Base-by-base conservation (phyloP, 2,329 filamentous ascomycete genomes). In the Exutisphaerella laricina region DNA sequence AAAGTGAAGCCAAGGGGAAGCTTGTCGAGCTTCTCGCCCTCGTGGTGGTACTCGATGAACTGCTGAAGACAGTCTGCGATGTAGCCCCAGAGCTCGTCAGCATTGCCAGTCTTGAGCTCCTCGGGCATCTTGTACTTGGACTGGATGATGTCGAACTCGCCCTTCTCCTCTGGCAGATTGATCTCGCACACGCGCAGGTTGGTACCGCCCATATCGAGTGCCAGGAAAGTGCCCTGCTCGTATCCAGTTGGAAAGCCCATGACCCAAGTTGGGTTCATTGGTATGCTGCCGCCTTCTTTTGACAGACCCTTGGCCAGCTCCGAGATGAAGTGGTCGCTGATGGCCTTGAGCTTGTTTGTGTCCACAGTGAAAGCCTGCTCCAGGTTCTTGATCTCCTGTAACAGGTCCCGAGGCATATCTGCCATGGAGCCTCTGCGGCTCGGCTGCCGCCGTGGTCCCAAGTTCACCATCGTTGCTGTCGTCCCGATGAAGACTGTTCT, bases 241-340 rank as follows among this genome's bases (percentile, higher is more conserved):
- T 89, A 68, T 53, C 90, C 90, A 62, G 84, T 84, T 16, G 90
- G 90, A 66, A 88, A 88, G 34, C 79, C 79, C 80, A 94, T 88
- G 51, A 94, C 88, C 90, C 90, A 96, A 43, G 89, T 94, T 46
- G 90, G 85, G 70, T 96, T 96, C 90, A 97, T 96, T 47, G 90
- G 89, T 67, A 98, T 97, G 65, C 84, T 94, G 48, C 88, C 89
- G 50, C 90, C 90, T 68, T 94, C 84, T 45, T 88, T 83, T 41
- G 77, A 85, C 41, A 97, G 74, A 84, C 86, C 88, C 69, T 94
- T 94, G 51, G 82, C 78, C 41, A 98, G 78, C 72, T 98, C 92
- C 23, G 75, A 77, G 38, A 94, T 75, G 65, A 98, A 98, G 66
- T 95, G 90, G 40, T 85, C 74, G 30, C 88, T 90, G 60, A 98